Evolutionary conservation across 1,284 basidiomycete genomes (phyloP), one percentile per base, ranked within the genome.

Genomic region (Sanguinoderma infundibulare): DNA sequence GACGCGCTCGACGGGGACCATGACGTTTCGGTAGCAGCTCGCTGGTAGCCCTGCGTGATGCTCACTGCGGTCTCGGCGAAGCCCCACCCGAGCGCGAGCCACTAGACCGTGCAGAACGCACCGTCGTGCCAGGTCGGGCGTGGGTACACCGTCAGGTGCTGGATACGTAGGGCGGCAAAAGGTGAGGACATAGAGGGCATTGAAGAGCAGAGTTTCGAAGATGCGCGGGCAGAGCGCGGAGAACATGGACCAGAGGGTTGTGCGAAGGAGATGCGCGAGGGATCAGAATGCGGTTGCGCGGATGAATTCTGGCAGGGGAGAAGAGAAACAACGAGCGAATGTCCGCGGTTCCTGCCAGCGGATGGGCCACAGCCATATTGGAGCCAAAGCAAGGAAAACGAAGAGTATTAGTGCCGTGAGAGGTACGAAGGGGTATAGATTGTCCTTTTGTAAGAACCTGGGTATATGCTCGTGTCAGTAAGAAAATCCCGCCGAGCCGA

Each of bases 61-160:
- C 85, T 84, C 2, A 85, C 84, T 20, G 81, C 67, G 6, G 86
- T 85, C 67, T 91, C 91, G 7, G 86, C 86, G 6, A 82, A 74
- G 15, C 87, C 87, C 83, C 87, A 90, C 0, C 88, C 88, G 2
- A 92, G 76, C 2, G 87, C 87, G 30, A 90, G 74, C 86, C 87
- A 91, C 90, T 90, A 92, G 6, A 89, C 83, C 26, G 84, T 80
- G 22, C 75, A 72, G 75, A 92, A 93, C 2, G 84, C 82, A 0
- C 78, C 73, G 66, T 90, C 86, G 54, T 74, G 77, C 76, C 82
- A 87, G 9, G 80, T 86, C 35, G 87, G 81, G 34, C 71, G 72
- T 55, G 77, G 69, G 62, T 70, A 73, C 28, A 74, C 73, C 72
- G 81, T 81, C 66, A 78, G 72, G 60, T 81, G 78, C 17, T 78